A percentile compares a stretch with the other conserved stretches of the same genome.
phyloP scores from a whole-genome alignment of 2,329 filamentous ascomycete genomes.

The Cyanodermella asteris region DNA sequence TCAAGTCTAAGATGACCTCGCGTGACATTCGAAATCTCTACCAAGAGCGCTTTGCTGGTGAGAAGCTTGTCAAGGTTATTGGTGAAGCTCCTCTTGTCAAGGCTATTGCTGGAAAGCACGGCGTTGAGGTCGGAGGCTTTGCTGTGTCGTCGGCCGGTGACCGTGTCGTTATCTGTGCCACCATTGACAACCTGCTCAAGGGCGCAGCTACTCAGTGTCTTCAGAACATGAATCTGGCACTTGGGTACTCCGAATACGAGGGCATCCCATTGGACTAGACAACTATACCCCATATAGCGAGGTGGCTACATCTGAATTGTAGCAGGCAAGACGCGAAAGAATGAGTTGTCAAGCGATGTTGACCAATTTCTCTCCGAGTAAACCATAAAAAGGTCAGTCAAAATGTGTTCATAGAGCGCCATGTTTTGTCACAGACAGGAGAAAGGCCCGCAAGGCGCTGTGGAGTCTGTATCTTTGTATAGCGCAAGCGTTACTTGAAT shows the following conservation, averaged over 20 bases:
- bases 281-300: no score
- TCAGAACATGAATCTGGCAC: conserved; percentile 87
- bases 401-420: no score
- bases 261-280: conserved; percentile 46
- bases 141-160: conserved; percentile 78
- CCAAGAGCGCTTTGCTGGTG: conserved; percentile 86
- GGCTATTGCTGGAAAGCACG: conserved; percentile 63
- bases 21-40: conserved; percentile 86
- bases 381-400: no score
- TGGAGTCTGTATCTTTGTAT: no score
- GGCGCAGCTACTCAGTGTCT: conserved; percentile 82
- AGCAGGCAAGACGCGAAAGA: no score
- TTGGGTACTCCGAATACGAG: conserved; percentile 73
- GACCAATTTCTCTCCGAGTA: no score
- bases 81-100: conserved; percentile 77
- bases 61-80: conserved; percentile 81
- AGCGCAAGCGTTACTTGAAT: no score
- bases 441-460: no score
- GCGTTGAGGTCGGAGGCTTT: conserved; percentile 85
- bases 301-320: no score
- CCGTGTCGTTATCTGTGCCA: conserved; percentile 81
- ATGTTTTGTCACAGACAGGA: no score
- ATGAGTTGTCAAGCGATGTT: no score
- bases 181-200: conserved; percentile 86
- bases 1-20: conserved; percentile 68